These are phyloP conservation scores for Mucor velutinosus DNA, from an alignment of 371 early-diverging fungal species.

Conservation along the genomic window DNA sequence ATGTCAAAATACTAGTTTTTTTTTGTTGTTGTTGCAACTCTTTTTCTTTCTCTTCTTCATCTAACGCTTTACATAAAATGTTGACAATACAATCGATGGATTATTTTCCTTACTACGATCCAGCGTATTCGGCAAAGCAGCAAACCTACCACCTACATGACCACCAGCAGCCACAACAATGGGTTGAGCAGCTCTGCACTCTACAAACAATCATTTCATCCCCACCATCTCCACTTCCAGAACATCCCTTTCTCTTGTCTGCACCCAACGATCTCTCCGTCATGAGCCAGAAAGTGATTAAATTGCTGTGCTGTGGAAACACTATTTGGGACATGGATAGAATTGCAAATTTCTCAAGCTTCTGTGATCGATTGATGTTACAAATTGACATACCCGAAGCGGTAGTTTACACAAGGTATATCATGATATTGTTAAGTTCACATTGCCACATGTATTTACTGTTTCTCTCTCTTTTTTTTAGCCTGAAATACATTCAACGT, in stretches of 20 bases:
- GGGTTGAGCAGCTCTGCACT: background rate
- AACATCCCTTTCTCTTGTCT: background rate
- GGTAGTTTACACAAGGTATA: conserved; percentile 35
- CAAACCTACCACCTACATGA: background rate
- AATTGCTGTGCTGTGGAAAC: conserved; percentile 11
- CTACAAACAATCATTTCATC: background rate
- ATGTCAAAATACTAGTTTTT: conserved; percentile 9
- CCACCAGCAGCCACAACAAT: background rate
- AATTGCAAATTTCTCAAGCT: conserved; percentile 20
- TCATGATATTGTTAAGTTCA: background rate
- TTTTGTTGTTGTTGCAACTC: background rate
- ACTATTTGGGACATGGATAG: conserved; percentile 20
- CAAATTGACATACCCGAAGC: conserved; percentile 18
- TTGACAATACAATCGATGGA: background rate
- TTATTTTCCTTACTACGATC: background rate
- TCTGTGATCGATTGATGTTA: conserved; percentile 18
- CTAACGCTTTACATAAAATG: background rate
- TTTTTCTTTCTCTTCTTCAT: background rate
- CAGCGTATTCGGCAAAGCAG: background rate
- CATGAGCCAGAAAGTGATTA: conserved; percentile 13
- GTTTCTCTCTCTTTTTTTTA: background rate
- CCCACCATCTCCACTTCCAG: background rate
- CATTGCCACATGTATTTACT: background rate
- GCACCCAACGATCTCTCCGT: conserved; percentile 18
- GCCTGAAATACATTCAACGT: conserved; percentile 34